Conservation (phyloP, 805 yeast genomes). For the Tetrapisispora taiwanensis region DNA sequence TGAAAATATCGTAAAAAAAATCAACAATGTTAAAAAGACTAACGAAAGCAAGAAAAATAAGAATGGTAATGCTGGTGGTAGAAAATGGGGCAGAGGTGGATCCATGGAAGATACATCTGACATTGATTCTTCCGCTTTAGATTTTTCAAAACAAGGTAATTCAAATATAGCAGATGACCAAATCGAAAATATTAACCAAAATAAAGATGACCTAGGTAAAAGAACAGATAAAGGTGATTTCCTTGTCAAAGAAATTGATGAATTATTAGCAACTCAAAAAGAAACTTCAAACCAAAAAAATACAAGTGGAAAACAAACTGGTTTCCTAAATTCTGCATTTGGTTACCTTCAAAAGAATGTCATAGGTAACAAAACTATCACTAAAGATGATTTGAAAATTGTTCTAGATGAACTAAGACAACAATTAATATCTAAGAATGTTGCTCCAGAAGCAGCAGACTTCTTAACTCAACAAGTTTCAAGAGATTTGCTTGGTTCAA, state of each 20-base stretch:
- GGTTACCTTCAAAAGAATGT: conserved; percentile 46
- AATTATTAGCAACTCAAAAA: conserved; percentile 17
- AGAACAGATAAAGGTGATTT: conserved; percentile 46
- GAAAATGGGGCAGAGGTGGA: conserved; percentile 66
- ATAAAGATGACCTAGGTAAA: conserved; percentile 32
- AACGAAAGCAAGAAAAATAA: conserved; percentile 1
- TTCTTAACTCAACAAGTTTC: conserved; percentile 62
- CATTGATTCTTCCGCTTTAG: conserved; percentile 36
- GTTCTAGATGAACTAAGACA: conserved; percentile 58
- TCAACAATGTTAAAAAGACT: not conserved
- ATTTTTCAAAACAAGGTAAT: conserved; percentile 39
- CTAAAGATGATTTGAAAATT: conserved; percentile 52
- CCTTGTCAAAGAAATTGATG: conserved; percentile 52
- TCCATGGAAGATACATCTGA: conserved; percentile 35
- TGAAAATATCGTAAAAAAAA: conserved; percentile 6
- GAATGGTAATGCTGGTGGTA: conserved; percentile 19
- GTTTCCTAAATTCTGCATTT: conserved; percentile 31
- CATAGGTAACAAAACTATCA: conserved; percentile 61
- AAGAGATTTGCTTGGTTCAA: conserved; percentile 58
- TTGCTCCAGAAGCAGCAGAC: conserved; percentile 81
- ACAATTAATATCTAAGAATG: conserved; percentile 75
- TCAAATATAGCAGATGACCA: conserved; percentile 10
- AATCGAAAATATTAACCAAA: conserved; percentile 15
- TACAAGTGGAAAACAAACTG: conserved; percentile 32
- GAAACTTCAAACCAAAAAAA: conserved; percentile 28